A percentile compares a stretch with the other conserved stretches of the same genome.
phyloP scores from a whole-genome alignment of 2,329 filamentous ascomycete genomes.

The Leptographium wingfieldii region DNA sequence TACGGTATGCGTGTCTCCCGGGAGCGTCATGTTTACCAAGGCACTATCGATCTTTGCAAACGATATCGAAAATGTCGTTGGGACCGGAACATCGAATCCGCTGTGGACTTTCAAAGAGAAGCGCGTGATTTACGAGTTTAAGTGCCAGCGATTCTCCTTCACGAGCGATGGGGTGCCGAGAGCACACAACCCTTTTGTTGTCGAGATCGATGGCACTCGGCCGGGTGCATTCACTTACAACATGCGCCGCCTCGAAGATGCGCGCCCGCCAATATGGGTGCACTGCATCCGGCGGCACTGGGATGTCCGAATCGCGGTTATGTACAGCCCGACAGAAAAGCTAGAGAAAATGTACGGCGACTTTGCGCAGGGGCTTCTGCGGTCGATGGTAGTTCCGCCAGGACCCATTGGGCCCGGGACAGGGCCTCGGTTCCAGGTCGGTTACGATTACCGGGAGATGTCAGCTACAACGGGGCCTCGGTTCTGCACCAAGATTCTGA shows the following conservation, averaged over 20 bases:
- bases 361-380: conserved; percentile 16
- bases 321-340: conserved; percentile 11
- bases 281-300: conserved; percentile 20
- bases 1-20: conserved; percentile 3
- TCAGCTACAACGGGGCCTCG: background rate
- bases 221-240: conserved; percentile 12
- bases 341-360: conserved; percentile 12
- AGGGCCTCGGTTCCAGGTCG: conserved; percentile 7
- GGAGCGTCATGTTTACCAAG: conserved; percentile 17
- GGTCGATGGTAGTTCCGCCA: conserved; percentile 14
- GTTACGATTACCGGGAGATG: conserved; percentile 5
- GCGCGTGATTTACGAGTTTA: conserved; percentile 14
- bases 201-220: conserved; percentile 14
- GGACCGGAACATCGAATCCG: background rate
- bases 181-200: conserved; percentile 9
- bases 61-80: conserved; percentile 9
- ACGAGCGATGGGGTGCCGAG: background rate
- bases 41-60: conserved; percentile 16
- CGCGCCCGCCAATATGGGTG: conserved; percentile 13
- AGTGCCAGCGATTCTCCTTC: conserved; percentile 8
- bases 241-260: conserved; percentile 12
- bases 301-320: conserved; percentile 18
- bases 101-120: conserved; percentile 11
- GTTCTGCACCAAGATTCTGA: conserved; percentile 6
- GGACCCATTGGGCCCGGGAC: conserved; percentile 2